Conservation (phyloP, 164 flowering plant genomes). For the Platanus orientalis region DNA sequence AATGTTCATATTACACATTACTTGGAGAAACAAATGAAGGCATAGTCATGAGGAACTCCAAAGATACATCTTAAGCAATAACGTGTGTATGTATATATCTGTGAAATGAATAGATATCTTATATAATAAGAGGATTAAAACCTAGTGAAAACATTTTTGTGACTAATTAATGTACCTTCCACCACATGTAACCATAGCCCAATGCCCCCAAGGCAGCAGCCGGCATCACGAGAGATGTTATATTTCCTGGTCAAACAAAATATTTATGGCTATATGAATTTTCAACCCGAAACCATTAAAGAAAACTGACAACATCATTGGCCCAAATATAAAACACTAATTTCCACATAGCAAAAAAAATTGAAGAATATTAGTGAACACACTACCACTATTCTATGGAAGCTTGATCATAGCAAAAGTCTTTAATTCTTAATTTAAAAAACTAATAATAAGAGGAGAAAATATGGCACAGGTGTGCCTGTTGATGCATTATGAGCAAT, state of each 20-base stretch:
- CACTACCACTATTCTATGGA: no score
- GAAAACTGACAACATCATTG: no score
- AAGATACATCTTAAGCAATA: no score
- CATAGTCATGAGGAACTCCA: background rate
- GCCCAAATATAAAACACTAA: no score
- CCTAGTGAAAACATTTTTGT: no score
- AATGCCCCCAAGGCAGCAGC: slow-evolving; percentile 73
- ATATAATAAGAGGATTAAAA: no score
- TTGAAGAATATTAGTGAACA: background rate
- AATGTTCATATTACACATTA: background rate
- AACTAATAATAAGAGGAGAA: background rate
- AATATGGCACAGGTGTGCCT: background rate
- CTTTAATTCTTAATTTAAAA: no score
- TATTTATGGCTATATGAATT: no score
- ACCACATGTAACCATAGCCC: slow-evolving; percentile 99
- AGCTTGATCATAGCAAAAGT: no score
- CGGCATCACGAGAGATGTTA: slow-evolving; percentile 49
- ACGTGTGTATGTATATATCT: no score
- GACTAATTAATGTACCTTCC: slow-evolving; percentile 57
- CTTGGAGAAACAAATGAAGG: background rate
- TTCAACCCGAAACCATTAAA: no score
- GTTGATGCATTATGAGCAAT: background rate
- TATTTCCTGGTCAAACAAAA: slow-evolving; percentile 31
- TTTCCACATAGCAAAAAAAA: background rate
- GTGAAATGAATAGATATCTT: no score